Evolutionary conservation across 331 rosid species (phyloP).

Genomic region (Quercus tomentella): DNA sequence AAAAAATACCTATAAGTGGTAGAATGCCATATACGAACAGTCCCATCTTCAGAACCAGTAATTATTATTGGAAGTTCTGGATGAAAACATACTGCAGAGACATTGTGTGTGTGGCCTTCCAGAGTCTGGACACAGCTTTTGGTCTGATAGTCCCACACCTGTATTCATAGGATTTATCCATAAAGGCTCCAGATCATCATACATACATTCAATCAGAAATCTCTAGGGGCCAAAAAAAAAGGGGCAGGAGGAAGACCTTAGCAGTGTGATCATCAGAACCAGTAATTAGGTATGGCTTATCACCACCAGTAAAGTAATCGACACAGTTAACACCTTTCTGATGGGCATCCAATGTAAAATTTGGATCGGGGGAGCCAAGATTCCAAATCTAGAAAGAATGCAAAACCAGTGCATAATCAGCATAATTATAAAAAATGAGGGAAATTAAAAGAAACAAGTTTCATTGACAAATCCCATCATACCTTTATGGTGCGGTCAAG

Average conservation of each 20-base stretch:
- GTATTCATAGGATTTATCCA: constrained; percentile 27
- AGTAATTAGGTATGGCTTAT: constrained; percentile 90
- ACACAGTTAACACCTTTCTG: constrained; percentile 98
- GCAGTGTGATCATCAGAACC: constrained; percentile 99
- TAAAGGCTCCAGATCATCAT: constrained; percentile 15
- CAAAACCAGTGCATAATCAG: constrained; percentile 18
- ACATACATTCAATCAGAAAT: constrained; percentile 9
- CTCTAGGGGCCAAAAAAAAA: neutral
- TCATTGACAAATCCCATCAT: constrained; percentile 20
- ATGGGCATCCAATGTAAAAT: constrained; percentile 98
- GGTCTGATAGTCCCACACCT: constrained; percentile 99
- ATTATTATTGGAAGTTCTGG: constrained; percentile 98
- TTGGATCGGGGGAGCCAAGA: constrained; percentile 97
- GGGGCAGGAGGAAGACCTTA: constrained; percentile 55
- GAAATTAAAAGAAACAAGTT: constrained; percentile 1
- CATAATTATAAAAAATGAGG: neutral
- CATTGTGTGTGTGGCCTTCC: constrained; percentile 98
- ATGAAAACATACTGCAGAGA: constrained; percentile 98
- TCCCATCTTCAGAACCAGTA: constrained; percentile 99
- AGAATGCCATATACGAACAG: constrained; percentile 99
- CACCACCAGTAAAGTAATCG: constrained; percentile 99
- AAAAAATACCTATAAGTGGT: constrained; percentile 82
- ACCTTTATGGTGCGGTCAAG: constrained; percentile 99
- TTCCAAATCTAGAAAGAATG: constrained; percentile 83
- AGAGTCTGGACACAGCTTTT: constrained; percentile 99